These are phyloP conservation scores for Pueraria montana DNA, from an alignment of 306 rosid genomes.

Conservation along the genomic window DNA sequence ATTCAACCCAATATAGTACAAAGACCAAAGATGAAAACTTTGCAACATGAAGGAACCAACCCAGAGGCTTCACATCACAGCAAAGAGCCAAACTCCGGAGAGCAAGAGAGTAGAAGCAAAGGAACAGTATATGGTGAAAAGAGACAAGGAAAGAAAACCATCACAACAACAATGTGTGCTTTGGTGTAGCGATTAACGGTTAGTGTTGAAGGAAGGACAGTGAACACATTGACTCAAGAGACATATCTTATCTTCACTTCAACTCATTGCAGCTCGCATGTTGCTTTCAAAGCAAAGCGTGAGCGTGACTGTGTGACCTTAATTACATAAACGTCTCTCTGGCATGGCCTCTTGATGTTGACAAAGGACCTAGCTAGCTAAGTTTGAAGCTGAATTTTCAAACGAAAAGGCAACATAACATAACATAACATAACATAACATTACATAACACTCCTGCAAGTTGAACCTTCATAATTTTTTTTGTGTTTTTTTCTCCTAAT, in stretches of 20 bases:
- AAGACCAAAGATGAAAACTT: slow-evolving; percentile 42
- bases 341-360: slow-evolving; percentile 56
- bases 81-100: background rate
- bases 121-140: slow-evolving; percentile 48
- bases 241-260: slow-evolving; percentile 13
- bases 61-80: slow-evolving; percentile 39
- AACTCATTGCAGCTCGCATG: slow-evolving; percentile 52
- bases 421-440: too few relatives aligned
- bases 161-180: slow-evolving; percentile 37
- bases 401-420: slow-evolving; percentile 17
- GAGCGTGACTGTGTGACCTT: slow-evolving; percentile 25
- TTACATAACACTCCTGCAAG: background rate
- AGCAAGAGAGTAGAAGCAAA: slow-evolving; percentile 61
- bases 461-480: slow-evolving; percentile 15
- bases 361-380: slow-evolving; percentile 17
- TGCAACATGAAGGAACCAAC: slow-evolving; percentile 32
- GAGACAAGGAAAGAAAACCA: slow-evolving; percentile 39
- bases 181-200: slow-evolving; percentile 6
- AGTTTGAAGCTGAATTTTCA: slow-evolving; percentile 35
- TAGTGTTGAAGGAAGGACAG: slow-evolving; percentile 27
- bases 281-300: slow-evolving; percentile 46
- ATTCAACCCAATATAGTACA: slow-evolving; percentile 35
- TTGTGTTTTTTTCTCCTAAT: background rate
- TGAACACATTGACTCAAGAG: slow-evolving; percentile 29
- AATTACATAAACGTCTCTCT: slow-evolving; percentile 45